Conservation (phyloP, 1,284 basidiomycete genomes). For the Cryptococcus sp. region DNA sequence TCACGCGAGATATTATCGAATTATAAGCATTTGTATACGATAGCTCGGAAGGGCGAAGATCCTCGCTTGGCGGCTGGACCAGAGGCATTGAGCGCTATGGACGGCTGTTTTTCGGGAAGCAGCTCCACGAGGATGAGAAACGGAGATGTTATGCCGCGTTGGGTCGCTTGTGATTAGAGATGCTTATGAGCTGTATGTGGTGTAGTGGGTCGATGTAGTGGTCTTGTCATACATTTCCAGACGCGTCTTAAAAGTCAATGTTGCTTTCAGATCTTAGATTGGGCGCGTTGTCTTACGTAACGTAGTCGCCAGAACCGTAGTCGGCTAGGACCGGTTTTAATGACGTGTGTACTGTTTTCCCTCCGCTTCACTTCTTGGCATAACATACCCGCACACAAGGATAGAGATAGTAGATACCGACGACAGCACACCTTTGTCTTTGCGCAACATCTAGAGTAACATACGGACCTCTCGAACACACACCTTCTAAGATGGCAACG, state of each 20-base stretch:
- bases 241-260: conserved; percentile 9
- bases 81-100: conserved; percentile 43
- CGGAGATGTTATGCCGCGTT: too few species aligned
- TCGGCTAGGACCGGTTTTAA: background rate
- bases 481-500: conserved; percentile 25
- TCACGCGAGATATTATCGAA: conserved; percentile 69
- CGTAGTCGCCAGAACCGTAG: too few species aligned
- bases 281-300: background rate
- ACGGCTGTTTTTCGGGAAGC: too few species aligned
- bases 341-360: background rate
- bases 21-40: conserved; percentile 77
- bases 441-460: too few species aligned
- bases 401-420: background rate
- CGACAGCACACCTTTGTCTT: too few species aligned
- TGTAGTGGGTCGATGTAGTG: too few species aligned
- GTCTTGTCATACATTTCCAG: background rate
- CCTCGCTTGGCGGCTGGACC: conserved; percentile 47
- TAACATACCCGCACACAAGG: too few species aligned
- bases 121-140: too few species aligned
- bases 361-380: too few species aligned
- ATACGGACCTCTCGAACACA: background rate
- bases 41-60: conserved; percentile 43
- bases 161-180: too few species aligned
- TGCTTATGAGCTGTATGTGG: too few species aligned
- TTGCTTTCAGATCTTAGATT: background rate